Base-by-base conservation (phyloP, 176 grass and related monocot species). In the Metroxylon sagu region DNA sequence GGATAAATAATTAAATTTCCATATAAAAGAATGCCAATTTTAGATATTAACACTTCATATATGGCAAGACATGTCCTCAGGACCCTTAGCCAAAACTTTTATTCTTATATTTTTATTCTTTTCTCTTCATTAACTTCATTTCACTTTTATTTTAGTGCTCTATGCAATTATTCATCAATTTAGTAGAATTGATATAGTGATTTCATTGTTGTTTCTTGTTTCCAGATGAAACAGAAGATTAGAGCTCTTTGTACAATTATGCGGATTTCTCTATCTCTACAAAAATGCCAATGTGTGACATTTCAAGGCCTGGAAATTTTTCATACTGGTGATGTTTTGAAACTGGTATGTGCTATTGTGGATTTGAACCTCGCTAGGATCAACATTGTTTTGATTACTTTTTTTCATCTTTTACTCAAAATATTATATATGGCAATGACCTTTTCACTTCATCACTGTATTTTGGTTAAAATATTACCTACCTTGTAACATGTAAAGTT, bases 241-340 rank as follows among this genome's bases (percentile, higher is more conserved):
- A 48, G 29, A 62, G 60, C n/a, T 48, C 60, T 62, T 62, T 62
- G 60, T 43, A 16, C 43, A 48, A 48, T 62, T 35, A 62, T 48
- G 19, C 60, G 60, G 7, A 62, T 62, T n/a, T 62, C 60, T 62
- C 18, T 62, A 14, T 4, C 30, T 0, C 31, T 62, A 48, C 30
- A 62, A 31, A 48, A 62, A 48, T 62, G 60, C 19, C 60, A 62
- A 14, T 62, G 60, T 23, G 18, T 62, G 60, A 62, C 18, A 19
- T 62, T 35, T 19, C 30, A 48, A 12, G 30, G 29, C 12, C 60
- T 62, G 12, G 60, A 62, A 62, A 35, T 62, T 48, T 8, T 48
- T 62, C n/a, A 29, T 48, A 62, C 60, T 48, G 60, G 43, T 12
- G 60, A 23, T 43, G 60, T 29, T 19, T 62, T 62, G 10, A 14